Evolutionary conservation across 768 basidiomycete species (phyloP), one percentile per base, ranked within the genome.

Genomic region (Trametes villosa): DNA sequence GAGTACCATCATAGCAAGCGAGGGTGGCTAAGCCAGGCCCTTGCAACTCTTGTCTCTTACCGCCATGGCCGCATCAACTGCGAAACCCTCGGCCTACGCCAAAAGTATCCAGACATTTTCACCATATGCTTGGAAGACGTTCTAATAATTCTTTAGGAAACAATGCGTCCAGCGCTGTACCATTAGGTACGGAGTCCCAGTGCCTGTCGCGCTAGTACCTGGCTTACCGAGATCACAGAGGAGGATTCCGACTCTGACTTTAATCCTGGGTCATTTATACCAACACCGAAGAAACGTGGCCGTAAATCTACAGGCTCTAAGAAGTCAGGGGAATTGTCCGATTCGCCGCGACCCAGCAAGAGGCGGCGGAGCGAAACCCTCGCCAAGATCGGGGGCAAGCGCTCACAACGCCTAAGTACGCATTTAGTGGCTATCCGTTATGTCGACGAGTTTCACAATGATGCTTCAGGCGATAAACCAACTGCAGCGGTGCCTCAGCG

Each of bases 241-340:
- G 38, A 63, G 79, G 82, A 81, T 52, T 62, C 69, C 2, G 82
- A 83, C 65, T 79, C 81, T 0, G 82, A 84, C 65, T 84, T 84
- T 64, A 76, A 74, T 27, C 74, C 81, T 3, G 79, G 80, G 1
- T 59, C 68, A 8, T 78, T 77, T 59, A 54, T 78, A 59, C 42
- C 67, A 56, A 48, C 77, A 57, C 51, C 57, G 0, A 66, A 63
- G 59, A 77, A 74, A 56, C 66, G 71, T 33, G 66, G 61, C 26
- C 75, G 73, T 51, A 56, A 38, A 20, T 42, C 27, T 12, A 13
- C 6, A 5, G 33, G 26, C 33, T 48, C 47, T 9, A 26, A 34
- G 9, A 55, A 38, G 33, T 26, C 18, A 40, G 33, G 34, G 31
- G 27, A 42, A 11, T 24, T 20, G 29, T 50, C 46, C 15, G 33